Evolutionary conservation across 2,329 filamentous ascomycete species (phyloP).

Genomic region (Penicillium paneum): DNA sequence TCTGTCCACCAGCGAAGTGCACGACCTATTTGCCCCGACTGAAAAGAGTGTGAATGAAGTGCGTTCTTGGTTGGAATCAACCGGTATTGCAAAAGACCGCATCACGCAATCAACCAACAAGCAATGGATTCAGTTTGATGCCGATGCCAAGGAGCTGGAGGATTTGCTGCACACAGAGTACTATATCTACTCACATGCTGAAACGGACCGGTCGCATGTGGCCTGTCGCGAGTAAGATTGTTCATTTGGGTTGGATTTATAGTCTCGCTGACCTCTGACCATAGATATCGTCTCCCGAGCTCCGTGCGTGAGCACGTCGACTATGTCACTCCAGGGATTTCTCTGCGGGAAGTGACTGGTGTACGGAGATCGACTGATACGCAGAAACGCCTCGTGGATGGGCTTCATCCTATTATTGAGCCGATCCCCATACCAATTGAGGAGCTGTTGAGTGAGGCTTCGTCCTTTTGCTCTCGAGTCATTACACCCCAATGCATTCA

Average conservation of each 20-base stretch:
- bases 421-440: conserved; percentile 25
- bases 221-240: conserved; percentile 40
- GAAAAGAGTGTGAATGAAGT: conserved; percentile 29
- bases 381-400: conserved; percentile 24
- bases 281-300: conserved; percentile 30
- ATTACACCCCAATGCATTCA: conserved; percentile 45
- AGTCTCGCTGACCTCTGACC: neutral
- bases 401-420: conserved; percentile 25
- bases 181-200: conserved; percentile 36
- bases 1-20: conserved; percentile 31
- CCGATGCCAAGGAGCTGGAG: conserved; percentile 38
- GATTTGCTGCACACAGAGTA: conserved; percentile 40
- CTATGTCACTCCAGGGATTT: conserved; percentile 36
- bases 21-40: conserved; percentile 37
- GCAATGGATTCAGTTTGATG: conserved; percentile 44
- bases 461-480: conserved; percentile 28
- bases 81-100: conserved; percentile 25
- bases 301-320: conserved; percentile 31
- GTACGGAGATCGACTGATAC: conserved; percentile 7
- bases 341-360: conserved; percentile 30
- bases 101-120: conserved; percentile 31
- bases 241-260: neutral
- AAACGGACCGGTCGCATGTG: conserved; percentile 33
- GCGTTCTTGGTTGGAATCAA: conserved; percentile 27
- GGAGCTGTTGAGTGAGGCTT: conserved; percentile 14